Evolutionary conservation across 2,329 filamentous ascomycete species (phyloP), one percentile per base, ranked within the genome.

Genomic region (Dendrostoma leiphaemia): DNA sequence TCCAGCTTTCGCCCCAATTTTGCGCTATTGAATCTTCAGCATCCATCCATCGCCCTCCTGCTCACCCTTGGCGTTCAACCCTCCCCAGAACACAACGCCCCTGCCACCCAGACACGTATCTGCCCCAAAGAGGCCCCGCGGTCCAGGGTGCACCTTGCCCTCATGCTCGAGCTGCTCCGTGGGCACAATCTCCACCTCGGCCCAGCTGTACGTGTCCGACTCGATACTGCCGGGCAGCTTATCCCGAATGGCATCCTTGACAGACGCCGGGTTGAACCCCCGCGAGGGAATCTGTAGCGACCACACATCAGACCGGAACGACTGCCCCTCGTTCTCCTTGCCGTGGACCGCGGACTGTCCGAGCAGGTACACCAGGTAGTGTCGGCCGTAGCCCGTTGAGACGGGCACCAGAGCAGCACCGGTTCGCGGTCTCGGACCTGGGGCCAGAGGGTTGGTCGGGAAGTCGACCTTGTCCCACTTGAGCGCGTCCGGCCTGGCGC

Each of bases 41-140:
- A 74, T 53, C 72, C 73, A 75, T 2, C 73, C 73, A 56, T 74
- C 71, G 2, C 65, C 67, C 46, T 73, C 68, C 15, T 58, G 63
- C 43, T 69, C 69, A 2, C 75, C 74, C 34, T 71, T 65, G 0
- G 66, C 69, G 59, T 75, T 74, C 3, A 73, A 56, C 0, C 80
- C 80, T n/a, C 80, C 80, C 79, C 79, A 83, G 12, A 80, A 60
- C 3, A 82, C 67, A 6, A 79, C 70, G 13, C 69, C 76, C 47
- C 72, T 74, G 3, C 73, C 77, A 57, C 75, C 74, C 4, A 75
- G 66, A 48, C 78, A 75, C 0, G 72, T 66, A 59, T 55, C 67
- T 57, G 66, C 78, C 44, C 56, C 70, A 54, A 64, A 79, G 65
- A 58, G 77, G 49, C 60, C 71, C 64, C 67, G 63, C 31, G 68